A percentile compares a stretch with the other conserved stretches of the same genome.
These are phyloP conservation scores for Anthoceros angustus DNA, from an alignment of 225 moss, liverwort and hornwort genomes.

Conservation along the genomic window DNA sequence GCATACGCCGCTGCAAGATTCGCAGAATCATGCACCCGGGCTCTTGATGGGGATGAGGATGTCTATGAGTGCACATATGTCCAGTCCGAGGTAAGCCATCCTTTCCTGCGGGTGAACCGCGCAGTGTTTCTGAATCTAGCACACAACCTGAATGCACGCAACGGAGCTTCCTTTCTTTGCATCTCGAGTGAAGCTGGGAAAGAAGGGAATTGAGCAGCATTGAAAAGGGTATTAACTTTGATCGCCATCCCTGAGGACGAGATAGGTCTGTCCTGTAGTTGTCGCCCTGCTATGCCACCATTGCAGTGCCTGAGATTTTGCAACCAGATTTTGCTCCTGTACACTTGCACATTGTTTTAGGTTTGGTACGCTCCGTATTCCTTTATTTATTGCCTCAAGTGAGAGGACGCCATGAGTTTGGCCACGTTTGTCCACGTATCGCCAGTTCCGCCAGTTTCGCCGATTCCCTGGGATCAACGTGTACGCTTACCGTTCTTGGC, in stretches of 20 bases:
- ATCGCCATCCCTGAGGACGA: not conserved
- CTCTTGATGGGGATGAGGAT: conserved; percentile 68
- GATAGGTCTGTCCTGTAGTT: not conserved
- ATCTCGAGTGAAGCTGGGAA: conserved; percentile 89
- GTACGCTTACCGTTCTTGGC: no score
- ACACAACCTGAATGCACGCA: conserved; percentile 16
- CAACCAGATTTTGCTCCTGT: not conserved
- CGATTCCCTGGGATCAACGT: no score
- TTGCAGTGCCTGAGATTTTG: not conserved
- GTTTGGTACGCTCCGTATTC: no score
- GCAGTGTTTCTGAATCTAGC: not conserved
- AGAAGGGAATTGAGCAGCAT: conserved; percentile 93
- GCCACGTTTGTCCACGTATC: no score
- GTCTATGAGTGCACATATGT: conserved; percentile 82
- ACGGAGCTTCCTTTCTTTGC: conserved; percentile 95
- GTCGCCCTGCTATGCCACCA: not conserved
- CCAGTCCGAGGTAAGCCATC: conserved; percentile 57
- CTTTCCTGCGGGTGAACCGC: not conserved
- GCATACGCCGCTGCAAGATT: conserved; percentile 99
- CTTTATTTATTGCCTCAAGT: no score
- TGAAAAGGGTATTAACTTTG: conserved; percentile 63
- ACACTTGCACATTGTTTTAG: no score
- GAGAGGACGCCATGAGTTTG: no score
- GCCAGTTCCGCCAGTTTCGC: no score
- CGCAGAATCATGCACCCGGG: conserved; percentile 73